Evolutionary conservation across 257 asterid genomes (phyloP).

Genomic region (Ligustrum vulgare): DNA sequence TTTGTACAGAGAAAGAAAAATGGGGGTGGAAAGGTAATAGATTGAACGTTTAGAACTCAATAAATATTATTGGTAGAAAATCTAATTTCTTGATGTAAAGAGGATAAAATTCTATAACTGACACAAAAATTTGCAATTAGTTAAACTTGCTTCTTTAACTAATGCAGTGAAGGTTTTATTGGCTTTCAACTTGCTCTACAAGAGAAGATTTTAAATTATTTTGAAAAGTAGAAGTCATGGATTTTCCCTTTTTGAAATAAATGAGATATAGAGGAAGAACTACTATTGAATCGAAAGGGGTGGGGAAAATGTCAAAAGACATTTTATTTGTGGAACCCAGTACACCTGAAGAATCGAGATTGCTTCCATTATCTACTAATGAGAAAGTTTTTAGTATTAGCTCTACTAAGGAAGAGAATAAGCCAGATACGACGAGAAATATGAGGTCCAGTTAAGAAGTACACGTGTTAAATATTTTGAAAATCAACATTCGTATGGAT

Average conservation of each 20-base stretch:
- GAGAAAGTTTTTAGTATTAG: neutral
- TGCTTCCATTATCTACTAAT: too few relatives aligned
- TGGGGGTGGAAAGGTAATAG: too few relatives aligned
- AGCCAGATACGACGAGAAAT: constrained; percentile 45
- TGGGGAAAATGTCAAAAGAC: constrained; percentile 39
- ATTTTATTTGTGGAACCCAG: too few relatives aligned
- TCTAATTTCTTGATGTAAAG: too few relatives aligned
- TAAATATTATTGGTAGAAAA: too few relatives aligned
- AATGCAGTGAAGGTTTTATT: neutral
- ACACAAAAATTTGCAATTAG: too few relatives aligned
- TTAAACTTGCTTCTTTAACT: neutral
- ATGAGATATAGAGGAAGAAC: constrained; percentile 26
- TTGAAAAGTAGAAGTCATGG: neutral
- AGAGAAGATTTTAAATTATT: too few relatives aligned
- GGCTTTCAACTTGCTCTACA: neutral
- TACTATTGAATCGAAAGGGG: constrained; percentile 47
- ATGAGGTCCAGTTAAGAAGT: constrained; percentile 29
- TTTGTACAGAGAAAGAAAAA: too few relatives aligned
- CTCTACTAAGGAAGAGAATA: constrained; percentile 12
- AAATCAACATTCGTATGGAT: neutral
- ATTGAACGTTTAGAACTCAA: too few relatives aligned
- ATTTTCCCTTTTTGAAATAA: neutral
- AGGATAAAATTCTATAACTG: too few relatives aligned
- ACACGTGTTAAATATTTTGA: neutral
- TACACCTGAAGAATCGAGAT: too few relatives aligned